Base-by-base conservation (phyloP, 768 basidiomycete species). In the Clitopilus passeckerianus region DNA sequence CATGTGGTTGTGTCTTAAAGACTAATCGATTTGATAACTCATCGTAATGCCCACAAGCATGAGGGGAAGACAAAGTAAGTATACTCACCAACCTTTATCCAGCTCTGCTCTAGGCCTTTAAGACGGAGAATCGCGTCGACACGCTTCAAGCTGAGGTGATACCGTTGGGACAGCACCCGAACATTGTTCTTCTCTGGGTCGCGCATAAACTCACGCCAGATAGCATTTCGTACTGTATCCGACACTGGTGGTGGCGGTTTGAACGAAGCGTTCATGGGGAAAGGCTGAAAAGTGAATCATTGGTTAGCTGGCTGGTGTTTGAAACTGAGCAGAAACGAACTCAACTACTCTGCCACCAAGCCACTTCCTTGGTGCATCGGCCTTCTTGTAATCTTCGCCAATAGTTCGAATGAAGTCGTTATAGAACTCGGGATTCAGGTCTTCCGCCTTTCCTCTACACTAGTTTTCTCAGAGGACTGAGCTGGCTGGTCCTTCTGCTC, bases 21-120 rank as follows among this genome's bases (percentile, higher is more conserved):
- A 95, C 92, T 95, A 95, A 95, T 95, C 93, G 88, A 80, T 81
- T 81, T 74, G 7, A 24, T 72, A 73, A 75, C 83, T 85, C 87
- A 86, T 81, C 75, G 74, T 69, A 27, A 64, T 57, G 57, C 63
- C 34, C 58, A 53, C 30, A 57, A 59, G 34, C 57, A 55, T 18
- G 53, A 57, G 54, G 46, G 59, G 64, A 53, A 66, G 62, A 61
- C 34, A 55, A 53, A 60, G 63, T 59, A 37, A 8, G 55, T 61
- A 35, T 41, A 41, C 37, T 41, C 37, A 77, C 84, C 67, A 67
- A 89, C 91, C 89, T 90, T 84, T 67, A 76, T 73, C 89, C 86
- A 90, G 56, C 79, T 74, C 55, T 75, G 72, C 68, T 95, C 93
- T 63, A 91, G 74, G 35, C 87, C 87, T 71, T 95, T 94, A 63